Evolutionary conservation across 768 basidiomycete species (phyloP).

Genomic region (Inosperma sp.): DNA sequence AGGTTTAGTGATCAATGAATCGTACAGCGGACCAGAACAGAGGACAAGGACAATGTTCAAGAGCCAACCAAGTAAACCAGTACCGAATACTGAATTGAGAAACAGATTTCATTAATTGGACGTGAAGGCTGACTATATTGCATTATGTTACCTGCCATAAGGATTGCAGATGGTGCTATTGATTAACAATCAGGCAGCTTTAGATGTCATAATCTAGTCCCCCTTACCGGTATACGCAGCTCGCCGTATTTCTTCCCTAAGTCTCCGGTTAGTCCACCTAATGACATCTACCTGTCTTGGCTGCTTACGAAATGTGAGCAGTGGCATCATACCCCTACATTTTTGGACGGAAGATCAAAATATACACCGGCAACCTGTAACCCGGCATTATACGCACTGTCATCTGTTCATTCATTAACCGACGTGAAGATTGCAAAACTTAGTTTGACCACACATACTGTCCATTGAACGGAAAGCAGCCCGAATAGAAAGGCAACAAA

Average conservation of each 20-base stretch:
- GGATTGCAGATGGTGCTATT: slow-evolving; percentile 53
- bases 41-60: slow-evolving; percentile 85
- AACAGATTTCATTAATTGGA: too few species aligned
- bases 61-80: slow-evolving; percentile 77
- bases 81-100: slow-evolving; percentile 57
- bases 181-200: slow-evolving; percentile 12
- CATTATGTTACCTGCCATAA: slow-evolving; percentile 44
- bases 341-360: slow-evolving; percentile 3
- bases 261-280: slow-evolving; percentile 9
- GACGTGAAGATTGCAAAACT: background rate
- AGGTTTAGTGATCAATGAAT: background rate
- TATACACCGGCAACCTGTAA: too few species aligned
- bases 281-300: too few species aligned
- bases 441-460: slow-evolving; percentile 45
- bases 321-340: slow-evolving; percentile 78
- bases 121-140: background rate
- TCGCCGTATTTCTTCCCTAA: slow-evolving; percentile 72
- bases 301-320: slow-evolving; percentile 71
- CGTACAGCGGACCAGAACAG: slow-evolving; percentile 69
- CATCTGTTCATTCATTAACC: slow-evolving; percentile 15
- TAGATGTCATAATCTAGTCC: background rate
- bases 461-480: slow-evolving; percentile 84
- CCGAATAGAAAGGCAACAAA: slow-evolving; percentile 85
- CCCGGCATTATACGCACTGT: slow-evolving; percentile 18
- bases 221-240: slow-evolving; percentile 68